Evolutionary conservation across 192 early-diverging fungal genomes (phyloP).

Genomic region (Coemansia sp.): DNA sequence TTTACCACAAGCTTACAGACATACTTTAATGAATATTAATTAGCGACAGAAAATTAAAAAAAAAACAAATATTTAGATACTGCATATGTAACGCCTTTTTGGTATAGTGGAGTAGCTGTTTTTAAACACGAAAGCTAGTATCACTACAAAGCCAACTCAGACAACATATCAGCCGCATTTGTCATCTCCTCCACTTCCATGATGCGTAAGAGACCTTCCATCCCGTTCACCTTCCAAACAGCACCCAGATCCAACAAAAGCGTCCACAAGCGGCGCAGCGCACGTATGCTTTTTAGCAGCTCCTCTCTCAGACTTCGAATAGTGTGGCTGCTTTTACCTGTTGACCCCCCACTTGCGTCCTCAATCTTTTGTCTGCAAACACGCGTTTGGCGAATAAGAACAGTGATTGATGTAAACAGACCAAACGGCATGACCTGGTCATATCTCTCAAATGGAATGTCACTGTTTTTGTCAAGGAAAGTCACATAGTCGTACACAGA

Average conservation of each 20-base stretch:
- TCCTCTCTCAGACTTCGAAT: conserved; percentile 5
- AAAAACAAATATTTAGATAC: no score
- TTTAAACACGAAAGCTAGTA: background rate
- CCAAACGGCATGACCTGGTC: conserved; percentile 46
- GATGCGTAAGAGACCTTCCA: conserved; percentile 32
- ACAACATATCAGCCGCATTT: conserved; percentile 42
- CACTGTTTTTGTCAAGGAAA: conserved; percentile 26
- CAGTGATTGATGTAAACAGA: conserved; percentile 35
- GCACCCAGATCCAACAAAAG: conserved; percentile 29
- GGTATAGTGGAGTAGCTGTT: no score
- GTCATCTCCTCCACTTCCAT: conserved; percentile 49
- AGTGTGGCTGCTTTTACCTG: background rate
- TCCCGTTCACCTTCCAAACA: conserved; percentile 28
- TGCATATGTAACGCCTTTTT: no score
- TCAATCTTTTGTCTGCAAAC: conserved; percentile 19
- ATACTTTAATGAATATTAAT: no score
- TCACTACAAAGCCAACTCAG: conserved; percentile 18
- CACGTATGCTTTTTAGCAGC: conserved; percentile 2
- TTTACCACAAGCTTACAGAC: no score
- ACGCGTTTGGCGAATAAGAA: conserved; percentile 35
- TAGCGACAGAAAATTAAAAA: no score
- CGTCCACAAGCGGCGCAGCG: conserved; percentile 31
- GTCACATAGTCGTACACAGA: conserved; percentile 20
- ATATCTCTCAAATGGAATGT: conserved; percentile 36
- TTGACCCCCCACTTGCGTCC: background rate